Percentiles rank a stretch among this genome's conserved stretches.
Evolutionary conservation across 2,329 filamentous ascomycete genomes (phyloP).

Genomic region (Ophiocordyceps polyrhachis-furcata): DNA sequence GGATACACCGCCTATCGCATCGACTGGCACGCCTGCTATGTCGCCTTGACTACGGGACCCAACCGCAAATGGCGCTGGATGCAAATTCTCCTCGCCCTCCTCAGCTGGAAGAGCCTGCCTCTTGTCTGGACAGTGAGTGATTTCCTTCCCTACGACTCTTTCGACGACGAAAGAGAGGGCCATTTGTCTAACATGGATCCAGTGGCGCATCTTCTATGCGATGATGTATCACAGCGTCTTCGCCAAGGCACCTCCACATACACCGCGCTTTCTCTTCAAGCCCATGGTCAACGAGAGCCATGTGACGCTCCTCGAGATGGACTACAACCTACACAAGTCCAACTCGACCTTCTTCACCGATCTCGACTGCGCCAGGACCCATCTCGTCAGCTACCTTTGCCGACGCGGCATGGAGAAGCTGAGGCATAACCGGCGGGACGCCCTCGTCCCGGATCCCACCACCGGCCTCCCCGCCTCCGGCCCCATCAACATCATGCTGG

Average conservation of each 20-base stretch:
- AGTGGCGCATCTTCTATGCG: conserved; percentile 41
- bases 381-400: conserved; percentile 54
- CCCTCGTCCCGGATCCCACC: conserved; percentile 29
- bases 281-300: conserved; percentile 48
- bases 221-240: conserved; percentile 34
- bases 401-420: conserved; percentile 18
- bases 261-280: conserved; percentile 51
- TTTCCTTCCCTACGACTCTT: conserved; percentile 2
- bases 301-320: conserved; percentile 57
- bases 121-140: conserved; percentile 56
- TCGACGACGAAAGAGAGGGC: no score
- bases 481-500: conserved; percentile 44
- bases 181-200: not conserved
- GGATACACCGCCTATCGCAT: conserved; percentile 28
- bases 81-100: conserved; percentile 33
- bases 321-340: conserved; percentile 73
- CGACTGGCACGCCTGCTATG: conserved; percentile 20
- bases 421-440: conserved; percentile 2
- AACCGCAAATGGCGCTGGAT: conserved; percentile 33
- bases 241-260: conserved; percentile 27
- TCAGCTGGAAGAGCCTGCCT: conserved; percentile 59
- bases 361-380: conserved; percentile 65
- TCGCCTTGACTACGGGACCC: conserved; percentile 32
- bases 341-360: conserved; percentile 79
- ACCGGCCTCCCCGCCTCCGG: conserved; percentile 31